Percentiles rank a stretch among this genome's conserved stretches.
These are phyloP conservation scores for Yamadazyma olivae DNA, from an alignment of 805 yeast species.

Conservation along the genomic window DNA sequence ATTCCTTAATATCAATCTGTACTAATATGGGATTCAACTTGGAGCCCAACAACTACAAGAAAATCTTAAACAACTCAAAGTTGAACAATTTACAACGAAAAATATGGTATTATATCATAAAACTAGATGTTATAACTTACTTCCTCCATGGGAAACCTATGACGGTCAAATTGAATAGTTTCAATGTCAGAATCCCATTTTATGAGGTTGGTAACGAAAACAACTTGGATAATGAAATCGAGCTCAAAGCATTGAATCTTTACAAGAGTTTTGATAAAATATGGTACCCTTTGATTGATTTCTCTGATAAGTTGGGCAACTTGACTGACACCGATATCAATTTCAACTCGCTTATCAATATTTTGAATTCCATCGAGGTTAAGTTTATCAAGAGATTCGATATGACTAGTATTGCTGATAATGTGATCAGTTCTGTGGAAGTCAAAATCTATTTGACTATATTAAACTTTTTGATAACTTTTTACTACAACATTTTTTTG, in stretches of 20 bases:
- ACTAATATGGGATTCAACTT: constrained; percentile 3
- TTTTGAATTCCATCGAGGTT: not conserved
- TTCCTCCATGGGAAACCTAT: not conserved
- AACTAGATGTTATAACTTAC: constrained; percentile 1
- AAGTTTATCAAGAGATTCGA: not conserved
- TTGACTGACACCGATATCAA: not conserved
- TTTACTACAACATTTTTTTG: not conserved
- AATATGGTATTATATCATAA: constrained; percentile 5
- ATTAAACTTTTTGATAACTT: constrained; percentile 2
- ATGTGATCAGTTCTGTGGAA: not conserved
- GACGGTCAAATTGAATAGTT: not conserved
- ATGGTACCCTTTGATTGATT: constrained; percentile 3
- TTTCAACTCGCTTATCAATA: not conserved
- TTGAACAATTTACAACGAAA: constrained; percentile 4
- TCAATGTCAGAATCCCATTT: not conserved
- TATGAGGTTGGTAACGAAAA: constrained; percentile 4
- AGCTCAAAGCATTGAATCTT: not conserved
- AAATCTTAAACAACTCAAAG: constrained; percentile 1
- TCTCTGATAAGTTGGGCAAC: not conserved
- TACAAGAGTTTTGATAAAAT: not conserved
- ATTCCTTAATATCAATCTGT: not conserved
- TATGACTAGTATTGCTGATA: not conserved
- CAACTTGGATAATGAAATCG: not conserved
- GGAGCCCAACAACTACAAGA: constrained; percentile 2
- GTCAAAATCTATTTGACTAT: not conserved